A percentile compares a stretch with the other conserved stretches of the same genome.
phyloP scores from a whole-genome alignment of 129 eudicot genomes.

The Centella asiatica region DNA sequence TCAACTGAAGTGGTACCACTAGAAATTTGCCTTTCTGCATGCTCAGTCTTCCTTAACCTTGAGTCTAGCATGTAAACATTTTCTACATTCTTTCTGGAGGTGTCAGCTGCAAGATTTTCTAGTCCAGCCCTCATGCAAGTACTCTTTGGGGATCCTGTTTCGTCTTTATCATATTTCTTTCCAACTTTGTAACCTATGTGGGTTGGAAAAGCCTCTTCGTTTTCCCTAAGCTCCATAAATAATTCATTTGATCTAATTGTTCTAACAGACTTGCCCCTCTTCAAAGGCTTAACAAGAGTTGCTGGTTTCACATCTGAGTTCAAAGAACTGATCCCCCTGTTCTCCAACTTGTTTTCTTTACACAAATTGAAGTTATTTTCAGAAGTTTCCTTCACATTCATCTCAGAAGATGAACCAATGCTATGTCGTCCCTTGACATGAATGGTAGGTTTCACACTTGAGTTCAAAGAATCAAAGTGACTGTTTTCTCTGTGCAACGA shows the following conservation, averaged over 20 bases:
- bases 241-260: constrained; percentile 47
- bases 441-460: no score
- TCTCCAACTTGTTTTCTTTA: no score
- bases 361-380: no score
- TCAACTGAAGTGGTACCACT: constrained; percentile 5
- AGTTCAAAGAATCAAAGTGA: no score
- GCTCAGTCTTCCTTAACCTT: background rate
- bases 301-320: constrained; percentile 29
- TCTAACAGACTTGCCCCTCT: constrained; percentile 78
- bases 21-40: constrained; percentile 14
- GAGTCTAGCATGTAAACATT: constrained; percentile 2
- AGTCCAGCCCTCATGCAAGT: background rate
- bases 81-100: constrained; percentile 16
- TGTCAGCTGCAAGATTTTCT: background rate
- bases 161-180: constrained; percentile 1
- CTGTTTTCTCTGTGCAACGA: no score
- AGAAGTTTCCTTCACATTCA: no score
- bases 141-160: background rate
- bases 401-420: no score
- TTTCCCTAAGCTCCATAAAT: constrained; percentile 20
- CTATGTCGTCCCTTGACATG: no score
- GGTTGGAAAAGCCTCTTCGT: constrained; percentile 10
- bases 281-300: constrained; percentile 27
- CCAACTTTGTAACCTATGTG: constrained; percentile 24
- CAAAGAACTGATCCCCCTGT: constrained; percentile 14